phyloP scores from a whole-genome alignment of 148 eudicot genomes.

The Diospyros lotus region DNA sequence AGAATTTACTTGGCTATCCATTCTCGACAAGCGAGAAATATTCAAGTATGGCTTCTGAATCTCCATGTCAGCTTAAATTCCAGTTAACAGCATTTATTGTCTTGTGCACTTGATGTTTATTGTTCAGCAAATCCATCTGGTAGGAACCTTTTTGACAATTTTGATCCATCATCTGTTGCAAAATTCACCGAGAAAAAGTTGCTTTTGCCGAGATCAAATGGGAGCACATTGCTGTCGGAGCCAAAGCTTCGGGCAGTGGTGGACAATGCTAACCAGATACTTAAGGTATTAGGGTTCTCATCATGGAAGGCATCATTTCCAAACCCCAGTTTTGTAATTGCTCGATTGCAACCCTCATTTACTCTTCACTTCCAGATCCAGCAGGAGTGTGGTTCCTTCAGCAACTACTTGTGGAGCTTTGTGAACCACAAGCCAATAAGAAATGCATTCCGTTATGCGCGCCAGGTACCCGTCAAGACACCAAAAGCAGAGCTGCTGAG shows the following conservation, averaged over 20 bases:
- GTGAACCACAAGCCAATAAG: conserved; percentile 50
- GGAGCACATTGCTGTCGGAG: conserved; percentile 50
- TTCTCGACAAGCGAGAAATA: conserved; percentile 44
- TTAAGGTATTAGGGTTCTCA: conserved; percentile 37
- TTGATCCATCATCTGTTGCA: conserved; percentile 47
- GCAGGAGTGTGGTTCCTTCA: conserved; percentile 63
- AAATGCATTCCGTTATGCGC: conserved; percentile 47
- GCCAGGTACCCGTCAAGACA: conserved; percentile 60
- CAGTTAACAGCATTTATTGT: too few relatives aligned
- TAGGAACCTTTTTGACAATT: conserved; percentile 56
- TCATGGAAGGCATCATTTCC: not conserved
- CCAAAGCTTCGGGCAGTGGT: conserved; percentile 59
- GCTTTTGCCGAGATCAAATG: conserved; percentile 22
- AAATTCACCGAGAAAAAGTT: conserved; percentile 44
- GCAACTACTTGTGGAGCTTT: conserved; percentile 59
- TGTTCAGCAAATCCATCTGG: not conserved
- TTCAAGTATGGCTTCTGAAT: conserved; percentile 36
- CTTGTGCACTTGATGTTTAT: not conserved
- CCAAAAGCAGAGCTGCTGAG: conserved; percentile 63
- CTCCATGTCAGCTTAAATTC: not conserved
- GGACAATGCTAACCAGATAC: conserved; percentile 50
- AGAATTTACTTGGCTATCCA: conserved; percentile 63
- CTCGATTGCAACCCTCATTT: not conserved
- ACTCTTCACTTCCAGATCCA: conserved; percentile 46
- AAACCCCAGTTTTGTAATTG: conserved; percentile 1